Evolutionary conservation across 257 asterid species (phyloP), one percentile per base, ranked within the genome.

Genomic region (Anisodus tanguticus): DNA sequence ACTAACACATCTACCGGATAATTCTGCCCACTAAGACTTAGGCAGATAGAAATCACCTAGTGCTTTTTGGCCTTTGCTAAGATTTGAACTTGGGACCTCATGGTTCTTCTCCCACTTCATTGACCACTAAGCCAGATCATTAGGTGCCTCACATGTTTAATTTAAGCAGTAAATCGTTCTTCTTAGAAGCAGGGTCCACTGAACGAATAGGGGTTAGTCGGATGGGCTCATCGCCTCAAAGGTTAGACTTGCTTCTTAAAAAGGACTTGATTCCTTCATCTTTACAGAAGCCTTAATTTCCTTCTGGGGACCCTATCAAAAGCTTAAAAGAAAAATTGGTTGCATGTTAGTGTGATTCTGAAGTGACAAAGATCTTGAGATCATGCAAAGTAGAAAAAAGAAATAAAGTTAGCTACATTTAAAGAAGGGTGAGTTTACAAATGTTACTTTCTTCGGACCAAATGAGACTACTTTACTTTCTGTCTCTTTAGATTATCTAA

Each of bases 231-330:
- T 13, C 35, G 76, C 22, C 16, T 37, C 76, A 67, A 63, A 22
- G 45, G 11, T 17, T 66, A 66, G n/a, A 66, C 71, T 31, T 66
- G 37, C 6, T 31, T 66, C n/a, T 66, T 66, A 11, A 17, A 31
- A 66, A 66, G 72, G 11, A 17, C 66, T 59, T 17, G 10, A 17
- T 68, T 68, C 76, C 51, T 68, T 37, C 76, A 68, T 37, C 13
- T 69, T 69, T 69, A 6, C 35, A 6, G 53, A 68, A 68, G 37
- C 76, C 53, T 69, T 69, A 69, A 69, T 69, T 39, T 69, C 53
- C 31, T 3, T 39, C 8, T 69, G 31, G 51, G 0, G 16, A 47
- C 41, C 9, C 12, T 67, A 67, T 35, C 5, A 0, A 67, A 13
- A 45, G 74, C 74, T 6, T 12, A 67, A 45, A 67, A 67, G 45